Conservation (phyloP, 352 stramenopile genomes). For the Globisporangium canariense region DNA sequence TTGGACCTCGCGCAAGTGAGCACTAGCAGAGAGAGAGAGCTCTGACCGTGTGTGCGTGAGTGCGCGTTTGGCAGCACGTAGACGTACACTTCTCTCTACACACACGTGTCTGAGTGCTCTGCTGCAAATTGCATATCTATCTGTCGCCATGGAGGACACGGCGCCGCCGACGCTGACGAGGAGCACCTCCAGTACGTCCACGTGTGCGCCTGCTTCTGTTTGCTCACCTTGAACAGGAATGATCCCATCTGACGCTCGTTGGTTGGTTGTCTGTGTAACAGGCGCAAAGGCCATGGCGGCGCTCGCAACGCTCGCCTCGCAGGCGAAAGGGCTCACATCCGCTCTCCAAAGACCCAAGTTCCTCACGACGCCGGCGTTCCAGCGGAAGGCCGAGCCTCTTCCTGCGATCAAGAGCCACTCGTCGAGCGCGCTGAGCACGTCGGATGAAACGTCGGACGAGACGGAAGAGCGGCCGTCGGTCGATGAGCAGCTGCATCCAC, state of each 20-base stretch:
- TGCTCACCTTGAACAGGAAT: not conserved
- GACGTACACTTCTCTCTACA: not conserved
- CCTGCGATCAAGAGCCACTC: constrained; percentile 8
- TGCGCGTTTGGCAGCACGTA: not conserved
- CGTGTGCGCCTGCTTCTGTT: not conserved
- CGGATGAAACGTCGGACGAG: constrained; percentile 11
- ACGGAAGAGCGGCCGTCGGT: not conserved
- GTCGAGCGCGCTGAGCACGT: constrained; percentile 11
- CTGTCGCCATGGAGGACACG: not conserved
- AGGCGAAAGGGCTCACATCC: constrained; percentile 18
- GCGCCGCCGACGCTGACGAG: constrained; percentile 2
- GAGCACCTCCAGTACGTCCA: constrained; percentile 11
- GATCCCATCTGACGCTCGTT: constrained; percentile 1
- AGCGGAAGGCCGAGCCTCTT: constrained; percentile 2
- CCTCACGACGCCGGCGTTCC: not conserved
- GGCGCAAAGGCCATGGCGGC: constrained; percentile 15
- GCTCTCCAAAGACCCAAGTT: constrained; percentile 18
- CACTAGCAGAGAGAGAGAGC: not conserved
- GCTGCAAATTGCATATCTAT: not conserved
- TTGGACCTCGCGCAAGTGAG: not conserved
- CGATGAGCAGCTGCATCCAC: not conserved
- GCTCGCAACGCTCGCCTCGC: constrained; percentile 13
- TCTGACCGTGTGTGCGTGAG: not conserved
- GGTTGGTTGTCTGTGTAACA: not conserved
- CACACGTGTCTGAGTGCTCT: not conserved